A percentile compares a stretch with the other conserved stretches of the same genome.
Evolutionary conservation across 179 eudicot species (phyloP).

Genomic region (Silene noctiflora): DNA sequence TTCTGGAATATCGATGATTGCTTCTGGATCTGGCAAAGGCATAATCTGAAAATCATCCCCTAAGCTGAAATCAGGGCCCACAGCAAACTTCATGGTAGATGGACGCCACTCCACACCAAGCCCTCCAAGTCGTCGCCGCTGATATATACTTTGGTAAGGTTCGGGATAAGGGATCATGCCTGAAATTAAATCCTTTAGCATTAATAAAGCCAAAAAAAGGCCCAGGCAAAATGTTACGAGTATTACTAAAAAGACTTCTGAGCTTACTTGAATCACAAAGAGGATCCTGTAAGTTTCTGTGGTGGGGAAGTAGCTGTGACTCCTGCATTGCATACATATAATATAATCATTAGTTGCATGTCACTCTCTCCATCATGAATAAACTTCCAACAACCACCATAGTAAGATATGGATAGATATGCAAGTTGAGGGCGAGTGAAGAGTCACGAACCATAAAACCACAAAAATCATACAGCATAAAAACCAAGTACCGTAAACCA

Average conservation of each 20-base stretch:
- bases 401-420: too few relatives aligned
- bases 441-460: too few relatives aligned
- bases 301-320: slow-evolving; percentile 74
- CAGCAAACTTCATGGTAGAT: slow-evolving; percentile 63
- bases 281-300: slow-evolving; percentile 75
- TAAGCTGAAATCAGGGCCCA: slow-evolving; percentile 64
- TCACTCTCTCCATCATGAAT: neutral
- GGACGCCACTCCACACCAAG: slow-evolving; percentile 93
- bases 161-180: slow-evolving; percentile 95
- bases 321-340: slow-evolving; percentile 52
- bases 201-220: neutral
- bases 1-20: slow-evolving; percentile 69
- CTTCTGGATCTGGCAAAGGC: slow-evolving; percentile 75
- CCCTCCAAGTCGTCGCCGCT: slow-evolving; percentile 78
- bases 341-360: slow-evolving; percentile 27
- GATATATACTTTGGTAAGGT: slow-evolving; percentile 89
- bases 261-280: slow-evolving; percentile 91
- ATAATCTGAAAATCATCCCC: slow-evolving; percentile 65
- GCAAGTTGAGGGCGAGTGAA: too few relatives aligned
- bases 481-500: neutral
- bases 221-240: neutral
- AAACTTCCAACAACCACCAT: too few relatives aligned
- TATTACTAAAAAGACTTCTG: neutral
- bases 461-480: too few relatives aligned
- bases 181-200: slow-evolving; percentile 27